Evolutionary conservation across 768 basidiomycete species (phyloP), one percentile per base, ranked within the genome.

Genomic region (Leccinum subgranulosum): DNA sequence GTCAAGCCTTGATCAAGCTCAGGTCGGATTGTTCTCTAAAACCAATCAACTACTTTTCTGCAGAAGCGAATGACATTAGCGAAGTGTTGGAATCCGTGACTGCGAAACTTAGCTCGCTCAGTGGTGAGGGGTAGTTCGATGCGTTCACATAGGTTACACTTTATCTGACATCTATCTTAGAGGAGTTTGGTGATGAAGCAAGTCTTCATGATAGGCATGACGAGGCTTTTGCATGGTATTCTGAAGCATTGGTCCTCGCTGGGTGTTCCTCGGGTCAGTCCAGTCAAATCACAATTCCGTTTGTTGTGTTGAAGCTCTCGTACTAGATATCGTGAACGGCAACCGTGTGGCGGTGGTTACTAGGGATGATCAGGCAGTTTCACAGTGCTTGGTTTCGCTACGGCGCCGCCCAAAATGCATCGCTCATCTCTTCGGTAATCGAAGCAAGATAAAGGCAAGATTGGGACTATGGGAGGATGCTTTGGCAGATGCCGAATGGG

Each of bases 181-280:
- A 65, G 36, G 21, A 3, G 10, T 57, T 62, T 1, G 64, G 64
- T 2, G 60, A 62, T 27, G 33, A 57, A 11, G 52, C 63, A 6
- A 50, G 43, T 51, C 1, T 36, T 10, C 23, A 11, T 3, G 10
- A 10, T 2, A 53, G 8, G 6, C 46, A 48, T 27, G 56, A 51
- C 9, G 51, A 53, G 15, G 63, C 64, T 7, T 46, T 59, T 21
- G 29, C 29, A 2, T 65, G 60, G 60, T 65, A 65, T 46, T 36
- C 57, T 6, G 53, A 54, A 33, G 45, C 64, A 39, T 49, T 57
- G 12, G 15, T 3, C n/a, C 60, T 62, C 15, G 25, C 51, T 34
- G 53, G 33, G n/a, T 53, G 12, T 28, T 41, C 49, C 11, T 53
- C 33, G 2, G 45, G 64, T 65, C 45, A 48, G 55, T 28, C 41